Evolutionary conservation across 148 eudicot genomes (phyloP).

Genomic region (Agrostemma githago): DNA sequence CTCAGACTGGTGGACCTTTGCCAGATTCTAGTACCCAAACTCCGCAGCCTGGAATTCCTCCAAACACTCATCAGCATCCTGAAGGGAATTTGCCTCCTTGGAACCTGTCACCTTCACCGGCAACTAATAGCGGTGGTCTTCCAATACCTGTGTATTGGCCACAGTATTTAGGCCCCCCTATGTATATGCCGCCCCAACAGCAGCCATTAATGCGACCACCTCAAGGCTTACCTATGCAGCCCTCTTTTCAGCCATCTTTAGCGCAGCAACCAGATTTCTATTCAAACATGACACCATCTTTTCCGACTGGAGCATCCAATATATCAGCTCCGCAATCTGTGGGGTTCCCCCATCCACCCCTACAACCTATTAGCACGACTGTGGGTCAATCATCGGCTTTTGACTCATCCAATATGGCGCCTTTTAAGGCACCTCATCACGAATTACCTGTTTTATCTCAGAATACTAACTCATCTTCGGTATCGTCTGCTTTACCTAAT

Average conservation of each 20-base stretch:
- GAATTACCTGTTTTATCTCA: conserved; percentile 22
- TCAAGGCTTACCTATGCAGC: conserved; percentile 30
- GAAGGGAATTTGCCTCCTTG: conserved; percentile 27
- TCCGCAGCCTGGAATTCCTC: conserved; percentile 31
- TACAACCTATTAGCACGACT: conserved; percentile 31
- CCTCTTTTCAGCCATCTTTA: conserved; percentile 29
- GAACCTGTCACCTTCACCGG: conserved; percentile 33
- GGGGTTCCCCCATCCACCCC: conserved; percentile 27
- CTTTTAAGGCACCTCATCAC: conserved; percentile 31
- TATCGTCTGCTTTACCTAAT: conserved; percentile 27
- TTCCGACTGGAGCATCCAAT: conserved; percentile 27
- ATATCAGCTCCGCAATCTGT: conserved; percentile 25
- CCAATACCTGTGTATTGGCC: conserved; percentile 38
- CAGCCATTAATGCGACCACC: conserved; percentile 28
- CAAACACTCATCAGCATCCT: conserved; percentile 26
- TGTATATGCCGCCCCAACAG: conserved; percentile 31
- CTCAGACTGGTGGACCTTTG: conserved; percentile 21
- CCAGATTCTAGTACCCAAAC: conserved; percentile 28
- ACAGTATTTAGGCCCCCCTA: conserved; percentile 36
- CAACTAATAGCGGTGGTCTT: conserved; percentile 33
- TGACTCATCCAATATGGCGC: conserved; percentile 27
- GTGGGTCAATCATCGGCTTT: conserved; percentile 23
- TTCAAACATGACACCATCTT: conserved; percentile 31
- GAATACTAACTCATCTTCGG: conserved; percentile 26
- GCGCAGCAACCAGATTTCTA: conserved; percentile 30